Evolutionary conservation across 2,329 filamentous ascomycete genomes (phyloP), one percentile per base, ranked within the genome.

Genomic region (Emergomyces pasteurianus): DNA sequence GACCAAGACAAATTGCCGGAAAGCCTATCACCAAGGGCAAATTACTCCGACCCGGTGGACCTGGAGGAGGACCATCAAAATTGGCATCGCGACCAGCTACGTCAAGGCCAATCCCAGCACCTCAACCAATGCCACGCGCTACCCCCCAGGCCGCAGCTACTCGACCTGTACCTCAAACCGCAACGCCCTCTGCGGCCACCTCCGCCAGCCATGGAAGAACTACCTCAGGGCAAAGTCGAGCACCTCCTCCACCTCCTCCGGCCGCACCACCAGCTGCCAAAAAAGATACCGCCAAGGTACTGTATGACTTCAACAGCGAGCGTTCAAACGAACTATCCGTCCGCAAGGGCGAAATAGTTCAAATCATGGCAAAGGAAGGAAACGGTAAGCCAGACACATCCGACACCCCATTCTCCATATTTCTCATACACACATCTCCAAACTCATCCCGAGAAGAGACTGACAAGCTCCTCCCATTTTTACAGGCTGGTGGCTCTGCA

Each of bases 401-500:
- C 43, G 10, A 47, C 53, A 38, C 16, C 28, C 18, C 36, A 26
- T 23, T n/a, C 16, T 40, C 40, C 49, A 28, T 47, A 40, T 54
- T 28, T 28, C 12, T 10, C 46, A 26, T 28, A 0, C 26, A 12
- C 3, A 49, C 26, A 31, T n/a, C 21, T 26, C 10, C 10, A 49
- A 49, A 16, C 21, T 26, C 46, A 5, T 49, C 23, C 42, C n/a
- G 16, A 47, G 9, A 56, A 26, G 4, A 58, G 53, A 9, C 53
- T 62, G 59, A 67, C 73, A 74, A 60, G 18, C 49, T 46, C n/a
- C 12, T 8, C 18, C 9, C 12, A 31, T 31, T 18, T 18, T 38
- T 6, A 2, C 67, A 96, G 92, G 94, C 59, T 99, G 94, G 94
- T 97, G 92, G 92, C 81, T 97, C 54, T 94, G 87, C 64, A 92